These are phyloP conservation scores for Porcisia deanei DNA, from an alignment of 208 protist species.

Conservation along the genomic window DNA sequence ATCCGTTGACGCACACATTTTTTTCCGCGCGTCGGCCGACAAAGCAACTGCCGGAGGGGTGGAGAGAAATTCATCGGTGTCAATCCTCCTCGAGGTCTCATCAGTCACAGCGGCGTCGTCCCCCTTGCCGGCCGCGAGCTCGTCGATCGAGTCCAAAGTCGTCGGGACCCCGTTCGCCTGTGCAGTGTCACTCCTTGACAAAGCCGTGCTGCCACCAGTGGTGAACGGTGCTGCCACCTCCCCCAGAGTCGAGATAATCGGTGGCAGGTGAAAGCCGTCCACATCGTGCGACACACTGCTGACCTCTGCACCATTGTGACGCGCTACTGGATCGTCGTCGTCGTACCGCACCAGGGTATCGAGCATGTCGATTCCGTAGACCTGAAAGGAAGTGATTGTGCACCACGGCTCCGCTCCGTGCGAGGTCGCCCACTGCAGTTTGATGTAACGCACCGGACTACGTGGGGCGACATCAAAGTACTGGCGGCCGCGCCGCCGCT, in stretches of 20 bases:
- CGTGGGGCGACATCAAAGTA: constrained; percentile 11
- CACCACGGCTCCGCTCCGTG: constrained; percentile 18
- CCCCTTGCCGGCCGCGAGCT: background rate
- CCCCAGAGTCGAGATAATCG: background rate
- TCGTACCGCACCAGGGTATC: constrained; percentile 16
- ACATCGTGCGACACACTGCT: background rate
- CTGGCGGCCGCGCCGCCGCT: constrained; percentile 9
- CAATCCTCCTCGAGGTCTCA: background rate
- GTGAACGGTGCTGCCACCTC: background rate
- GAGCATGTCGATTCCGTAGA: constrained; percentile 15
- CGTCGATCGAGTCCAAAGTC: background rate
- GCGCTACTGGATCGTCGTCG: background rate
- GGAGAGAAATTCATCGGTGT: background rate
- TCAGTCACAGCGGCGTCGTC: background rate
- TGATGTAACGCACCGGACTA: constrained; percentile 7
- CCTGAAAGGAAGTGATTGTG: constrained; percentile 18
- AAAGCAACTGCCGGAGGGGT: background rate
- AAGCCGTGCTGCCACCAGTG: background rate
- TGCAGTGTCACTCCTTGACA: background rate
- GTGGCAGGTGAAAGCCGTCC: background rate
- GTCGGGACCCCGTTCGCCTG: background rate
- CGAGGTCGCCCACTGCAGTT: constrained; percentile 20
- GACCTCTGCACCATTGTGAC: no score
- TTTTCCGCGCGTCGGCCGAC: background rate
- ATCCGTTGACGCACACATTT: background rate